Evolutionary conservation across 306 rosid genomes (phyloP).

Genomic region (Castanospermum australe): DNA sequence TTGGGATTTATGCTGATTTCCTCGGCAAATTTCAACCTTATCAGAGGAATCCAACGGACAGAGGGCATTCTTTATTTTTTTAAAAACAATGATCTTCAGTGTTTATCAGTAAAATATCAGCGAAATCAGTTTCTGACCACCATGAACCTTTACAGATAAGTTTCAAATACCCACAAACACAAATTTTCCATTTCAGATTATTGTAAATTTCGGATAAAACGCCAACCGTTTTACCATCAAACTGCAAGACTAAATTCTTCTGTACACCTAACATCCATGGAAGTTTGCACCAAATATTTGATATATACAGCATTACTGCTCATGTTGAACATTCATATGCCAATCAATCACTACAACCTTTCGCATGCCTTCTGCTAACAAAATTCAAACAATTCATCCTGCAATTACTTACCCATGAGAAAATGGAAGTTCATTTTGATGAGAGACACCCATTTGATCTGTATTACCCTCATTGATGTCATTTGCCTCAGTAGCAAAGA

Average conservation of each 20-base stretch:
- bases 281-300: not conserved
- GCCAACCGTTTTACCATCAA: not conserved
- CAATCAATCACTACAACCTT: not conserved
- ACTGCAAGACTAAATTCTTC: not conserved
- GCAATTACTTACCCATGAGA: not conserved
- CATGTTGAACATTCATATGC: not conserved
- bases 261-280: too few species aligned
- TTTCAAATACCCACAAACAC: not conserved
- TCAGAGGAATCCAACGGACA: not conserved
- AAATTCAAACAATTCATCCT: not conserved
- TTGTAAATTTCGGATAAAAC: not conserved
- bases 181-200: not conserved
- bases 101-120: not conserved
- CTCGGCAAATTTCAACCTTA: not conserved
- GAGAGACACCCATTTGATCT: not conserved
- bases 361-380: not conserved
- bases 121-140: not conserved
- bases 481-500: not conserved
- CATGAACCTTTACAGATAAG: not conserved
- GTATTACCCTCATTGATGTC: not conserved
- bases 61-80: not conserved
- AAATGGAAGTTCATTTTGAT: not conserved
- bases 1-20: conserved; percentile 1
- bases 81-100: not conserved
- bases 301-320: not conserved